These are phyloP conservation scores for Tuber aestivum DNA, from an alignment of 495 filamentous ascomycete genomes.

Conservation along the genomic window DNA sequence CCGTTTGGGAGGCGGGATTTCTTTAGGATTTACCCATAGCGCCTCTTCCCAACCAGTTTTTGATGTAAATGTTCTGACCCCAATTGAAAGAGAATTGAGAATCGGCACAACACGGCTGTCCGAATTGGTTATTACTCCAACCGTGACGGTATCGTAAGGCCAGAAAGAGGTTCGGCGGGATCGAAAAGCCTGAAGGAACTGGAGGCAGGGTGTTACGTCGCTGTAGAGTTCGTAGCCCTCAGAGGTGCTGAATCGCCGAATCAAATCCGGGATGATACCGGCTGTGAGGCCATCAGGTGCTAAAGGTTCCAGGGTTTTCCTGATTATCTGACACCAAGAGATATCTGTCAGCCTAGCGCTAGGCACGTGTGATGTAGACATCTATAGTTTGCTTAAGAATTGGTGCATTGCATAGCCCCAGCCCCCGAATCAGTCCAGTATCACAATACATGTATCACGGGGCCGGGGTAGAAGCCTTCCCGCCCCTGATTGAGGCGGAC, in stretches of 20 bases:
- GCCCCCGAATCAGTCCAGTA: neutral
- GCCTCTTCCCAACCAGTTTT: conserved; percentile 8
- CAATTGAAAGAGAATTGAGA: conserved; percentile 56
- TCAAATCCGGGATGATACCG: conserved; percentile 51
- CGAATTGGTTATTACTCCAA: conserved; percentile 72
- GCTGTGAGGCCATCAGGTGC: conserved; percentile 45
- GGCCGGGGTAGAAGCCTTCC: neutral
- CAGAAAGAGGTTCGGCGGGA: conserved; percentile 40
- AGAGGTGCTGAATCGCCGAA: conserved; percentile 56
- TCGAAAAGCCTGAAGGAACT: conserved; percentile 41
- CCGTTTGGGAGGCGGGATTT: neutral
- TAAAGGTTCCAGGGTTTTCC: conserved; percentile 45
- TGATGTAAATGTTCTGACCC: conserved; percentile 46
- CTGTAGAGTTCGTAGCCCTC: conserved; percentile 58
- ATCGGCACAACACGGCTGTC: conserved; percentile 63
- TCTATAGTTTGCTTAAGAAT: neutral
- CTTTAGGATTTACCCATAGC: neutral
- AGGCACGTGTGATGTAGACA: neutral
- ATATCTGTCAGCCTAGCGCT: conserved; percentile 1
- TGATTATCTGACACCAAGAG: conserved; percentile 42
- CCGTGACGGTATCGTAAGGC: conserved; percentile 46
- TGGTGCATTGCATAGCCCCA: neutral
- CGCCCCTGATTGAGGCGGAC: neutral
- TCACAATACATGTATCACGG: neutral
- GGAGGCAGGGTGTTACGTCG: conserved; percentile 54